Evolutionary conservation across 2,329 filamentous ascomycete species (phyloP).

Genomic region (Fusarium goolgardi): DNA sequence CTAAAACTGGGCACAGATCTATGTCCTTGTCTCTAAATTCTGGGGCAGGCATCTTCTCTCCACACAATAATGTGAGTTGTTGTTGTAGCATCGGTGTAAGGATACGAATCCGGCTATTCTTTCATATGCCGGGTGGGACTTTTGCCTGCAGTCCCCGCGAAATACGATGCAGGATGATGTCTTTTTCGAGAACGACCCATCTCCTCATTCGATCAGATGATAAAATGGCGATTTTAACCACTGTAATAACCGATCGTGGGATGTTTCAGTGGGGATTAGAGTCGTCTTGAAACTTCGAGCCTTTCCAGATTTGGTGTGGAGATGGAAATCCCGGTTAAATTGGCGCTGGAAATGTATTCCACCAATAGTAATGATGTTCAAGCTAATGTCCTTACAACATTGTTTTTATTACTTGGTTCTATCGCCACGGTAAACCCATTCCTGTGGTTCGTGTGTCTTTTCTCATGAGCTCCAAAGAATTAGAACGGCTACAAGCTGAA

Average conservation of each 20-base stretch:
- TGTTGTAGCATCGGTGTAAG: not conserved
- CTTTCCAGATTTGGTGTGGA: conserved; percentile 14
- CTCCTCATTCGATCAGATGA: conserved; percentile 3
- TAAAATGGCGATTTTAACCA: conserved; percentile 9
- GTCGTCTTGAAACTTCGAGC: conserved; percentile 15
- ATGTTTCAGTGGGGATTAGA: conserved; percentile 15
- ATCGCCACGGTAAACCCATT: not conserved
- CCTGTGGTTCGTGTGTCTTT: not conserved
- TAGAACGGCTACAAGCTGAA: no score
- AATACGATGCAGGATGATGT: not conserved
- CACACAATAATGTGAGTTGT: not conserved
- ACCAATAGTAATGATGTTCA: not conserved
- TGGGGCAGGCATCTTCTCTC: not conserved
- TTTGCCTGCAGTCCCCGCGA: conserved; percentile 1
- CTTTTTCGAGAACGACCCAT: not conserved
- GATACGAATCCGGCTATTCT: conserved; percentile 4
- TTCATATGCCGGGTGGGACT: conserved; percentile 6
- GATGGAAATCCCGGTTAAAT: conserved; percentile 7
- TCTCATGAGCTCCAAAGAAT: no score
- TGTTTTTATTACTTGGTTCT: conserved; percentile 3
- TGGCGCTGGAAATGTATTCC: conserved; percentile 6
- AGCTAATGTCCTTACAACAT: not conserved
- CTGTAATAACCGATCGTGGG: conserved; percentile 1
- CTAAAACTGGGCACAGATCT: conserved; percentile 7
- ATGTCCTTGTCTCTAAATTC: not conserved